A percentile compares a stretch with the other conserved stretches of the same genome.
Conservation (phyloP, 495 filamentous ascomycete species). For the Penicillium argentinense region DNA sequence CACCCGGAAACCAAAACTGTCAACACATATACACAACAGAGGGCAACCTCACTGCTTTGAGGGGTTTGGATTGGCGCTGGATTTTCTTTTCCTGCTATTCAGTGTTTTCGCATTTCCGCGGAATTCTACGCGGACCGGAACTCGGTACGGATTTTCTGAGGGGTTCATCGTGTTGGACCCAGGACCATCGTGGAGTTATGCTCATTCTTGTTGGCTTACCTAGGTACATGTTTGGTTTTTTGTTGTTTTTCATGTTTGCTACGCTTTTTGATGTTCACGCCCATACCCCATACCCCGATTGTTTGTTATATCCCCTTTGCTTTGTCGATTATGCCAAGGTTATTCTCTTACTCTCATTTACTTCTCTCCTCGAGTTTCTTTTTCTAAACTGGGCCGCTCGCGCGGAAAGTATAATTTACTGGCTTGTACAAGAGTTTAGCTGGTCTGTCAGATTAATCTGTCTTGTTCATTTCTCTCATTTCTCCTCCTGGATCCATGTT, state of each 20-base stretch:
- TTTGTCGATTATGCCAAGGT: slow-evolving; percentile 1
- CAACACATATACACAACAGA: slow-evolving; percentile 25
- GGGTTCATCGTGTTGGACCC: no score
- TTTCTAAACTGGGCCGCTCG: slow-evolving; percentile 31
- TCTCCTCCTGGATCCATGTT: slow-evolving; percentile 6
- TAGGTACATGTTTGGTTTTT: slow-evolving; percentile 3
- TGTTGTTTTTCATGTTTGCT: not conserved
- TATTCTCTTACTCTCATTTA: slow-evolving; percentile 3
- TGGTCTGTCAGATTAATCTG: slow-evolving; percentile 18
- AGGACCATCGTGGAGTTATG: slow-evolving; percentile 15
- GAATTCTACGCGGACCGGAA: no score
- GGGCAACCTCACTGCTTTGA: slow-evolving; percentile 28
- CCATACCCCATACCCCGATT: slow-evolving; percentile 5
- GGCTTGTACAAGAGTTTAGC: slow-evolving; percentile 19
- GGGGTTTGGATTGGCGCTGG: slow-evolving; percentile 19
- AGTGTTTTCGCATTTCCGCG: not conserved
- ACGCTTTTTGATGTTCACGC: no score
- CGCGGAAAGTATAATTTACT: slow-evolving; percentile 33
- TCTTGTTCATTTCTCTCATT: slow-evolving; percentile 6
- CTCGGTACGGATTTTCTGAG: no score
- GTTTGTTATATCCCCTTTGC: slow-evolving; percentile 10
- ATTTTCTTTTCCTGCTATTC: not conserved
- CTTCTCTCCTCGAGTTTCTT: slow-evolving; percentile 6
- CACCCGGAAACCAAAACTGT: slow-evolving; percentile 9
- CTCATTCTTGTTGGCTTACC: not conserved